A percentile compares a stretch with the other conserved stretches of the same genome.
phyloP scores from a whole-genome alignment of 2,329 filamentous ascomycete species.

The Aspergillus tamarii region DNA sequence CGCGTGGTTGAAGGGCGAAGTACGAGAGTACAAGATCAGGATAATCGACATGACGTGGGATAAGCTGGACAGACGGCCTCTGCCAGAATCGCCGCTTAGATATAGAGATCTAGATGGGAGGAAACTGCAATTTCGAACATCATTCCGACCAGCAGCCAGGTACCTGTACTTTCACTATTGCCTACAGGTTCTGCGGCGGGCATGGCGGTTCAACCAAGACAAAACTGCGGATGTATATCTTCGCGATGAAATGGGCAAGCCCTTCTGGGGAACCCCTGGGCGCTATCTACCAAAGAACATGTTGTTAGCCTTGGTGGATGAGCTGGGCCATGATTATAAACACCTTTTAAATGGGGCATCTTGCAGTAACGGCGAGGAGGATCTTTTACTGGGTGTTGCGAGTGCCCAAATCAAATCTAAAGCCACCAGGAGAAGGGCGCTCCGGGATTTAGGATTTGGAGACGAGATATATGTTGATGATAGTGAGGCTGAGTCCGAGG shows the following conservation, averaged over 20 bases:
- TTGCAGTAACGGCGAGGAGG: not conserved
- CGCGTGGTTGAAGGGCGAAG: too few relatives aligned
- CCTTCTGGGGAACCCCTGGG: conserved; percentile 21
- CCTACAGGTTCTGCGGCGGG: conserved; percentile 18
- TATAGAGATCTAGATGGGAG: conserved; percentile 6
- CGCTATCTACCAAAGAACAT: conserved; percentile 18
- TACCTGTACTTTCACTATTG: conserved; percentile 29
- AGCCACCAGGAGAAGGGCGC: too few relatives aligned
- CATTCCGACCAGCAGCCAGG: conserved; percentile 19
- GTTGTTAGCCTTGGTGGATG: conserved; percentile 15
- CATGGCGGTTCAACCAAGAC: conserved; percentile 7
- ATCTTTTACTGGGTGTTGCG: too few relatives aligned
- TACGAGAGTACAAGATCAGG: too few relatives aligned
- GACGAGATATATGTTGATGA: too few relatives aligned
- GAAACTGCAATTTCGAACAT: conserved; percentile 14
- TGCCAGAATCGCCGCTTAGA: too few relatives aligned
- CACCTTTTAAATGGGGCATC: not conserved
- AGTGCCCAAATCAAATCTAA: too few relatives aligned
- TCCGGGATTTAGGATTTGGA: too few relatives aligned
- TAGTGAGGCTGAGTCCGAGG: too few relatives aligned
- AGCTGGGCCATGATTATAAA: conserved; percentile 11
- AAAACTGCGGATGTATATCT: not conserved
- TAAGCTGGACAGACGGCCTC: too few relatives aligned
- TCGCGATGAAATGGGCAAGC: conserved; percentile 13
- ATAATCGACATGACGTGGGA: too few relatives aligned